Base-by-base conservation (phyloP, 371 early-diverging fungal species). In the Amoeboaphelidium occidentale region DNA sequence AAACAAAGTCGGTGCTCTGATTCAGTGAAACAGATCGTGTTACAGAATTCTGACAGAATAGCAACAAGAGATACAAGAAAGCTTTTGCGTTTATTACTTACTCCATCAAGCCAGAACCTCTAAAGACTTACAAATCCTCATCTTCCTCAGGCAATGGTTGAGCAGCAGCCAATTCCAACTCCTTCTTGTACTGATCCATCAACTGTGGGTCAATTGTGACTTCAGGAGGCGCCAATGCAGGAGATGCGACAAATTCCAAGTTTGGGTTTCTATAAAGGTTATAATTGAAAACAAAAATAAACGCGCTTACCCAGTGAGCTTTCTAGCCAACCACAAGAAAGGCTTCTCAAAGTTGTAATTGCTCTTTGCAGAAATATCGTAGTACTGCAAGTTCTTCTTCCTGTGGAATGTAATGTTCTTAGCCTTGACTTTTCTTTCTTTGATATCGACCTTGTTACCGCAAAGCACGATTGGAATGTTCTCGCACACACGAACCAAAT, bases 281-380 rank as follows among this genome's bases (percentile, higher is more conserved):
- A 43, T 42, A 32, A 54, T 10, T 22, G 10, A 45, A 45, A 21
- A 51, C 23, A 22, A 50, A 25, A 46, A 26, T 2, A 20, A 49
- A 25, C 14, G 23, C 3, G 52, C 64, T 39, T 68, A 75, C 75
- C 76, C 91, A 58, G 79, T 72, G 56, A 99, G 76, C 76, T 92
- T 96, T 60, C 97, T 83, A 27, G 98, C 91, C 55, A 99, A 78
- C 87, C 90, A 88, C 58, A 98, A 73, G 87, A 99, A 99, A 50
- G 99, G 99, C 80, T 94, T 93, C 71, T 97, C 99, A 65, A 97
- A 98, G 84, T 99, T 99, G 79, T 98, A 96, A 80, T 97, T 97
- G 64, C 53, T 61, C 81, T 98, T 99, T 64, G 99, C 99, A 58
- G 84, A 83, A 61, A 99, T 96, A 69, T 99, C 98, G 72, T 93